A percentile compares a stretch with the other conserved stretches of the same genome.
Evolutionary conservation across 306 rosid genomes (phyloP).

Genomic region (Prunus salicina): DNA sequence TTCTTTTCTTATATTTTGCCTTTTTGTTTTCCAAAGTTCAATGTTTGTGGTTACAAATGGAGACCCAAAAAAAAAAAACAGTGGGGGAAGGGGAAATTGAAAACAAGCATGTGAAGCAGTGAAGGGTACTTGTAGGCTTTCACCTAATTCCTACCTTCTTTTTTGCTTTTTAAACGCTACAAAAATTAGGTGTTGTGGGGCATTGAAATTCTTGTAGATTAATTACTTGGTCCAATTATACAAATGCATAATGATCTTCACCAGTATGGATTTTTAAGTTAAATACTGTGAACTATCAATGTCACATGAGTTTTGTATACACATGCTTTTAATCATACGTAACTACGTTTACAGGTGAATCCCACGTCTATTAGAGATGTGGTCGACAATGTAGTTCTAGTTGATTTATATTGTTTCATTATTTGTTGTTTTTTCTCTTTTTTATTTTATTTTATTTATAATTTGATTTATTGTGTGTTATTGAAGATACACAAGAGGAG

Average conservation of each 20-base stretch:
- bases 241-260: background rate
- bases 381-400: background rate
- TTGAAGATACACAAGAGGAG: constrained; percentile 85
- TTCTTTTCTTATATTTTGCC: background rate
- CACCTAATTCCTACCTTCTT: constrained; percentile 11
- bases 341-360: background rate
- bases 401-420: background rate
- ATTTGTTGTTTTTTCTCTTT: background rate
- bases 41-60: background rate
- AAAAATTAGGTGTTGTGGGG: constrained; percentile 4
- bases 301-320: background rate
- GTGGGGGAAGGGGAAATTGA: background rate
- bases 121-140: background rate
- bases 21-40: background rate
- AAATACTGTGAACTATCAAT: background rate
- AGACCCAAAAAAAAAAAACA: background rate
- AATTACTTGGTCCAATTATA: background rate
- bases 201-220: background rate
- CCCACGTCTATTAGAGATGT: background rate
- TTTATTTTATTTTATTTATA: too few species aligned
- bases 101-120: background rate
- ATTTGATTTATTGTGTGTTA: background rate
- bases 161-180: background rate
- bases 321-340: too few species aligned
- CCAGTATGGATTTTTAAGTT: background rate